These are phyloP conservation scores for Apophysomyces elegans DNA, from an alignment of 371 early-diverging fungal genomes.

Conservation along the genomic window DNA sequence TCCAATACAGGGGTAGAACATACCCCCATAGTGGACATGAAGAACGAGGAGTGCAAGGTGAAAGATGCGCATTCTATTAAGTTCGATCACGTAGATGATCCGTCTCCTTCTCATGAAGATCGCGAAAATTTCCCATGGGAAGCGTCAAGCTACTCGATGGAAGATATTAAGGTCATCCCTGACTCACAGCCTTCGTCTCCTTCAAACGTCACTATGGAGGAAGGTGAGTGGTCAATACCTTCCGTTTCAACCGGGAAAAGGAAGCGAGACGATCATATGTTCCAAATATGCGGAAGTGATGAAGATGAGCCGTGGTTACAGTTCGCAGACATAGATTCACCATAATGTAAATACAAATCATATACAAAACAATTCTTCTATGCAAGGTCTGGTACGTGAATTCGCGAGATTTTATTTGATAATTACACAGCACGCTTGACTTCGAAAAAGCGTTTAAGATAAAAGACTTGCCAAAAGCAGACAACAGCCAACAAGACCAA, in stretches of 20 bases:
- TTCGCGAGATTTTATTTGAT: not conserved
- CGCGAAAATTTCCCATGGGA: not conserved
- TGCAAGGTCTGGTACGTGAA: too few relatives aligned
- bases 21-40: not conserved
- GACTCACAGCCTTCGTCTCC: slow-evolving; percentile 1
- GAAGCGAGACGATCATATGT: not conserved
- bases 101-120: not conserved
- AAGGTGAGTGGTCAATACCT: not conserved
- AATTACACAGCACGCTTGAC: slow-evolving; percentile 73
- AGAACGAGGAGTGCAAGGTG: not conserved
- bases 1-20: not conserved
- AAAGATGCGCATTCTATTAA: not conserved
- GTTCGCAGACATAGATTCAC: slow-evolving; percentile 4
- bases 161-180: not conserved
- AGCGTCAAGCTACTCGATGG: not conserved
- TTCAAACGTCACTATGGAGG: not conserved
- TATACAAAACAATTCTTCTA: not conserved
- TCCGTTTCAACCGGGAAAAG: not conserved
- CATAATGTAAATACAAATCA: not conserved
- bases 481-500: slow-evolving; percentile 63
- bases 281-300: not conserved
- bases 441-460: slow-evolving; percentile 80
- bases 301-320: slow-evolving; percentile 1
- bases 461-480: slow-evolving; percentile 73
- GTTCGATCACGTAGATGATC: not conserved